These are phyloP conservation scores for Ustilago cynodontis DNA, from an alignment of 1,284 basidiomycete genomes.

Conservation along the genomic window DNA sequence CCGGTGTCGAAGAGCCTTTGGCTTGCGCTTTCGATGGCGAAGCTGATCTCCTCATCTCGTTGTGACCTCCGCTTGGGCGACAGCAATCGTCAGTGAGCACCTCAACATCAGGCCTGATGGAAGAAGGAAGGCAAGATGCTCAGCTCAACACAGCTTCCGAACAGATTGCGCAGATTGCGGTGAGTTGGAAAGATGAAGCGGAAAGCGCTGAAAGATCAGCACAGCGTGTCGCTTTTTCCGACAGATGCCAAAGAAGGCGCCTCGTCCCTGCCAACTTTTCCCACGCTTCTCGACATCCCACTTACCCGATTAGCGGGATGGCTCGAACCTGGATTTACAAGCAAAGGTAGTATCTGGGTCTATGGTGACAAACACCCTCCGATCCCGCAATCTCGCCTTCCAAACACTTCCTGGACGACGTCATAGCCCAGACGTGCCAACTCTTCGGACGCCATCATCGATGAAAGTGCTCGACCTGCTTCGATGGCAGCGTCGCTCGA, in stretches of 20 bases:
- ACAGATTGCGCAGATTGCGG: background rate
- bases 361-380: no score
- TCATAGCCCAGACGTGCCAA: no score
- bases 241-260: background rate
- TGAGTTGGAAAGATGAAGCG: background rate
- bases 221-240: background rate
- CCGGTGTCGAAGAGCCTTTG: background rate
- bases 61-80: background rate
- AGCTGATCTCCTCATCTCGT: slow-evolving; percentile 33
- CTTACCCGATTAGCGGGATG: no score
- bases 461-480: no score
- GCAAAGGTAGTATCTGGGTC: no score
- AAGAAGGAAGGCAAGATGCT: background rate
- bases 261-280: background rate
- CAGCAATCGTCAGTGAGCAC: background rate
- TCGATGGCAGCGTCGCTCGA: no score
- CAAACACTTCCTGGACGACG: no score
- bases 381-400: no score
- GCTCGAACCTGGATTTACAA: no score
- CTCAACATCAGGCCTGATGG: slow-evolving; percentile 1
- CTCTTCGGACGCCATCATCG: no score
- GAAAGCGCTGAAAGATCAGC: background rate
- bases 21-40: slow-evolving; percentile 33
- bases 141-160: background rate
- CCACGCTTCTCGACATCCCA: slow-evolving; percentile 1